These are phyloP conservation scores for Pichia sp. DNA, from an alignment of 1,139 yeast species.

Conservation along the genomic window DNA sequence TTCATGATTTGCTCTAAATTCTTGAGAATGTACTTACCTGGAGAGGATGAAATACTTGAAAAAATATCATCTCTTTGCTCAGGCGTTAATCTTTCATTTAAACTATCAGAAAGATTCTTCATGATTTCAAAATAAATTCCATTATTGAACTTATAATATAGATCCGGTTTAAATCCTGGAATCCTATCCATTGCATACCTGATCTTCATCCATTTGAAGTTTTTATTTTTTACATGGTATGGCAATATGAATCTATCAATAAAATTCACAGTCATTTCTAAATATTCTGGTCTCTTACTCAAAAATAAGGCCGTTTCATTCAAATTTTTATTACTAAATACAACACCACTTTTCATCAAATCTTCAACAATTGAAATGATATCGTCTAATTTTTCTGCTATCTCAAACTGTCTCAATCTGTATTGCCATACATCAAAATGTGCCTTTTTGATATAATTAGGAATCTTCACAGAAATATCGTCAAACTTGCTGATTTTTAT, in stretches of 20 bases:
- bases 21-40: slow-evolving; percentile 13
- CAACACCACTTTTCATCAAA: slow-evolving; percentile 27
- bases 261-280: slow-evolving; percentile 29
- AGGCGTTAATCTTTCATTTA: slow-evolving; percentile 6
- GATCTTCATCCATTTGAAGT: slow-evolving; percentile 16
- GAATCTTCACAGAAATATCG: slow-evolving; percentile 11
- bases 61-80: slow-evolving; percentile 10
- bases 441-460: slow-evolving; percentile 17
- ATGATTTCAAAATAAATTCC: slow-evolving; percentile 37
- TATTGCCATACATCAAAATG: slow-evolving; percentile 22
- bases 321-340: slow-evolving; percentile 31
- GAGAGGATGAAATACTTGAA: slow-evolving; percentile 9
- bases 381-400: slow-evolving; percentile 18
- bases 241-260: slow-evolving; percentile 33
- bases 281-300: slow-evolving; percentile 13
- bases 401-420: slow-evolving; percentile 18
- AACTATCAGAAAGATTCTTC: slow-evolving; percentile 19
- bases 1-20: slow-evolving; percentile 9
- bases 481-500: slow-evolving; percentile 1
- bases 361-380: slow-evolving; percentile 25
- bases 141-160: slow-evolving; percentile 29
- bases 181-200: slow-evolving; percentile 15
- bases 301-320: slow-evolving; percentile 32
- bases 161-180: slow-evolving; percentile 16
- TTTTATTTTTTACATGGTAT: slow-evolving; percentile 21